Conservation (phyloP, 1,284 basidiomycete species). For the Ceraceosorus bombacis region DNA sequence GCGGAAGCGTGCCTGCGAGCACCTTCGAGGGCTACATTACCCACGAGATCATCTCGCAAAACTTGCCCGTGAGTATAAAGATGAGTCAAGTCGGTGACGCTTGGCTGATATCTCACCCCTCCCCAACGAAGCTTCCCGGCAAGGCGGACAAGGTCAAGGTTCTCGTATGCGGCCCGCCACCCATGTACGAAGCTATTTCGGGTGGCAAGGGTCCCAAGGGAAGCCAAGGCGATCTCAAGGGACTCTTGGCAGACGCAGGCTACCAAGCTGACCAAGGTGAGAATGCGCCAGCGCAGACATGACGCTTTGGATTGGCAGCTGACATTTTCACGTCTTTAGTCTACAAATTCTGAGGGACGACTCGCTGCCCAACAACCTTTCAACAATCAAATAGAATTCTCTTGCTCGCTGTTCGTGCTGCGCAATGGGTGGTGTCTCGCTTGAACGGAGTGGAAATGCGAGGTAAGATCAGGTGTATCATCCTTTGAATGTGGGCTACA, state of each 20-base stretch:
- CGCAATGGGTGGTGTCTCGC: no score
- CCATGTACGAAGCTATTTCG: slow-evolving; percentile 41
- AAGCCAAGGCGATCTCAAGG: slow-evolving; percentile 43
- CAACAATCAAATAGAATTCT: no score
- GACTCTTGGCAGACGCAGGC: slow-evolving; percentile 39
- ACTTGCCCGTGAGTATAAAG: slow-evolving; percentile 54
- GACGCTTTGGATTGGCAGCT: no score
- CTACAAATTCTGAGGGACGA: no score
- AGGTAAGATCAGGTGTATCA: no score
- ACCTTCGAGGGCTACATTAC: slow-evolving; percentile 56
- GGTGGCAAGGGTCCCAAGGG: slow-evolving; percentile 44
- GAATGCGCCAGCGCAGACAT: no score
- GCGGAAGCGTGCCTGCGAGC: slow-evolving; percentile 23
- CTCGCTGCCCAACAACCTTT: not conserved
- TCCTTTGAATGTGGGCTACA: no score
- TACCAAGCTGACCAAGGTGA: slow-evolving; percentile 36
- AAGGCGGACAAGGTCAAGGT: slow-evolving; percentile 75
- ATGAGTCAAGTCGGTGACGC: not conserved
- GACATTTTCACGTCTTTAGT: no score
- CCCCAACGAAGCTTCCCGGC: slow-evolving; percentile 52
- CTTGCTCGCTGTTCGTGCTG: no score
- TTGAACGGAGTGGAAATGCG: no score
- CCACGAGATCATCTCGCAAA: slow-evolving; percentile 63
- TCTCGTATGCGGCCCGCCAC: slow-evolving; percentile 66
- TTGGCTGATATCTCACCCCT: not conserved